Conservation (phyloP, 805 yeast species). For the Pachysolen tannophilus region DNA sequence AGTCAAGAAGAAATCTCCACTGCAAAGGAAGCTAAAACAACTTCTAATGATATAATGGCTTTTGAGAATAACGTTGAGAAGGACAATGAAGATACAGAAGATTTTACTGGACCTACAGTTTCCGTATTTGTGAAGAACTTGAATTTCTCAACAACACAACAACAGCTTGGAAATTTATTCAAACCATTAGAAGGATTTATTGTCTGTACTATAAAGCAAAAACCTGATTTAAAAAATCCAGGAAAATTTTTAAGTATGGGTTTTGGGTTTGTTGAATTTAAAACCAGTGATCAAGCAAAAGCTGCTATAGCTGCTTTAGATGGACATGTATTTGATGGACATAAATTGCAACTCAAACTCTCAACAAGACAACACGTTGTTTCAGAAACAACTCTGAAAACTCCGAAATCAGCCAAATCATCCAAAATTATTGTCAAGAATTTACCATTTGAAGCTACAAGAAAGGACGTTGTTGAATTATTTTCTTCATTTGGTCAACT, state of each 20-base stretch:
- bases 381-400: slow-evolving; percentile 17
- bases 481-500: slow-evolving; percentile 93
- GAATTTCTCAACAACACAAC: slow-evolving; percentile 69
- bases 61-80: slow-evolving; percentile 10
- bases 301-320: slow-evolving; percentile 68
- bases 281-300: slow-evolving; percentile 67
- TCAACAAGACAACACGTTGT: slow-evolving; percentile 52
- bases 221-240: slow-evolving; percentile 73
- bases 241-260: slow-evolving; percentile 86
- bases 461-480: slow-evolving; percentile 86
- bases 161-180: slow-evolving; percentile 53
- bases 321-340: slow-evolving; percentile 80
- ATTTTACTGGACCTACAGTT: slow-evolving; percentile 64
- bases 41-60: slow-evolving; percentile 36
- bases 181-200: slow-evolving; percentile 71
- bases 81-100: slow-evolving; percentile 23
- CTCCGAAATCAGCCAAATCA: slow-evolving; percentile 33
- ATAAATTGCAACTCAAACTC: slow-evolving; percentile 78
- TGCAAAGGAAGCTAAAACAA: slow-evolving; percentile 33
- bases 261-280: slow-evolving; percentile 92
- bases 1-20: slow-evolving; percentile 24
- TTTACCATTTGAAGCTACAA: slow-evolving; percentile 91
- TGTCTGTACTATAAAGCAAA: slow-evolving; percentile 74
- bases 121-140: slow-evolving; percentile 89
- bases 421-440: slow-evolving; percentile 90